Evolutionary conservation across 75 land plant species (phyloP), one percentile per base, ranked within the genome.

Genomic region (Sequoiadendron giganteum): DNA sequence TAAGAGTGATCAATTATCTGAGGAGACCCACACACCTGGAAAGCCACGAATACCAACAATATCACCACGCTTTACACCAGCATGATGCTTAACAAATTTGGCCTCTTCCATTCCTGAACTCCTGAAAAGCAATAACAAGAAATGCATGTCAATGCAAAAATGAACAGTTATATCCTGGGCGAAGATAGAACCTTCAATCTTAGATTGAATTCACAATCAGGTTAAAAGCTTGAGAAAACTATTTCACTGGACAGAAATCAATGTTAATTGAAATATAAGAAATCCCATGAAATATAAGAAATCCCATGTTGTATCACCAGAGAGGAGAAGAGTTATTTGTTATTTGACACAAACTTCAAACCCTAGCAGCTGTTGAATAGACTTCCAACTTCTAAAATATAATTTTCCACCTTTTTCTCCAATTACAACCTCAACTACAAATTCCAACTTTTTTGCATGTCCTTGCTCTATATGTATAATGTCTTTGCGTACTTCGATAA

Each of bases 21-120:
- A 32, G 52, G 48, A 78, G 43, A 28, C 4, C 40, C 21, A 87
- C 90, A 3, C 85, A 93, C 99, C 99, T 94, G 99, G 99, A 92
- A 91, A 96, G 10, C 99, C 99, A 80, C 85, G 72, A 39, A 96
- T 89, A 40, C 99, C 99, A 87, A 97, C 95, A 85, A 96, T 92
- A 88, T 97, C 99, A 73, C 99, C 99, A 40, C 95, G 93, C 88
- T 97, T 97, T 73, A 97, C 91, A 70, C 87, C 80, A 86, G 93
- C 83, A 91, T 97, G 97, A 85, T 93, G 89, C 58, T 82, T 92
- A 10, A 91, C 42, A 86, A 96, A 96, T 84, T 97, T 93, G 68
- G 90, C 90, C 86, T 91, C 94, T n/a, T 90, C 94, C 90, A 94
- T 45, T 15, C 89, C 94, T 43, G 94, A 96, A 43, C 86, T 83